Evolutionary conservation across 352 stramenopile genomes (phyloP), one percentile per base, ranked within the genome.

Genomic region (Pseudoperonospora humuli): DNA sequence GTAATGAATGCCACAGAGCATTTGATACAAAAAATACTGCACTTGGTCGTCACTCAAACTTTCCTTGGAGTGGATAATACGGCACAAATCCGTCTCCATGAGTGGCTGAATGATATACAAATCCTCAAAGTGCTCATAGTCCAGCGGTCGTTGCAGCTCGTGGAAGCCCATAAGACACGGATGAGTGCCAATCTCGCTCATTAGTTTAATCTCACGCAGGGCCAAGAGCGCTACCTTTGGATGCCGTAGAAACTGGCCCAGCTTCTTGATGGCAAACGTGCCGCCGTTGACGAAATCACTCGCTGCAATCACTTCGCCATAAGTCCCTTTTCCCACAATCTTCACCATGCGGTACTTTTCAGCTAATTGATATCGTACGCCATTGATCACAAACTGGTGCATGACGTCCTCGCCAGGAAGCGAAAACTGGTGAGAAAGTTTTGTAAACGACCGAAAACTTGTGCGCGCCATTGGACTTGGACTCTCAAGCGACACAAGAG

Each of bases 31-130:
- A 54, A 98, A 97, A 53, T 97, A 98, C 70, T 97, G 86, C 18
- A 96, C 75, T 52, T 98, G 94, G 50, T 97, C 92, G 35, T 97
- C 89, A 18, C 70, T 95, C 28, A 98, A 65, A 47, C 79, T 86
- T 54, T 88, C 73, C 27, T 89, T 86, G 41, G 77, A 92, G 57
- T 93, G 79, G 37, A 93, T 92, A 26, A 93, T 70, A 17, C 81
- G 77, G 44, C 79, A 87, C 43, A 99, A 55, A 57, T 99, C 96
- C 24, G 93, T 99, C 59, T 98, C 95, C 95, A 99, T 98, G 32
- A 98, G 82, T 29, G 96, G 86, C 54, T 94, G 79, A 33, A 98
- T 96, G 53, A 98, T 97, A 64, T 98, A 98, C 17, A 99, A 64
- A 64, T 99, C 95, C 54, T 97, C 78, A 57, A 98, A 98, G 40